phyloP scores from a whole-genome alignment of 257 asterid species.

The Lycium barbarum region DNA sequence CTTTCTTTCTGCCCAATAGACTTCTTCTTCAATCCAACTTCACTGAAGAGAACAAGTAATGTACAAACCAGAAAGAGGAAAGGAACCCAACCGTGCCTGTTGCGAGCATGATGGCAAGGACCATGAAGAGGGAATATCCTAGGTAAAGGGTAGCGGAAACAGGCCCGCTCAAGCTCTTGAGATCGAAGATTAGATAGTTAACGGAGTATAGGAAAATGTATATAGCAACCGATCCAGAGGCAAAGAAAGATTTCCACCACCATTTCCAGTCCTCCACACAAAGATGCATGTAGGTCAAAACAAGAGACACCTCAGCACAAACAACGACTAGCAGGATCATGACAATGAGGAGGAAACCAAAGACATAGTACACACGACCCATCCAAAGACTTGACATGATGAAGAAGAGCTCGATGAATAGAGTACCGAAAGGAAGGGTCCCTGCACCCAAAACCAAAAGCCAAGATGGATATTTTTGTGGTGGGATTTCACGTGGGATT shows the following conservation, averaged over 20 bases:
- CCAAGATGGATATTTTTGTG: conserved; percentile 90
- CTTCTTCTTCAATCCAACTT: conserved; percentile 69
- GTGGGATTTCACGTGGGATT: conserved; percentile 87
- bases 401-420: conserved; percentile 92
- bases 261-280: conserved; percentile 94
- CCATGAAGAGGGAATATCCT: conserved; percentile 90
- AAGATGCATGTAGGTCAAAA: conserved; percentile 88
- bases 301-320: conserved; percentile 91
- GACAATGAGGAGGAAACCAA: conserved; percentile 77
- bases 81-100: conserved; percentile 90
- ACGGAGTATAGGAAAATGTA: conserved; percentile 78
- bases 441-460: conserved; percentile 89
- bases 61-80: conserved; percentile 89
- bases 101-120: conserved; percentile 79
- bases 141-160: conserved; percentile 86
- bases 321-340: conserved; percentile 72
- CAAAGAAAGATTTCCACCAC: conserved; percentile 98
- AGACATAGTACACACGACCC: conserved; percentile 89
- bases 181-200: conserved; percentile 74
- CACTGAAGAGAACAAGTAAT: conserved; percentile 87
- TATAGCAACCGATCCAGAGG: conserved; percentile 84
- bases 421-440: conserved; percentile 95
- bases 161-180: conserved; percentile 84
- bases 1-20: background rate
- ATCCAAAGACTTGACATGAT: conserved; percentile 93